Evolutionary conservation across 2,329 filamentous ascomycete species (phyloP), one percentile per base, ranked within the genome.

Genomic region (Boeremia lycopersici): DNA sequence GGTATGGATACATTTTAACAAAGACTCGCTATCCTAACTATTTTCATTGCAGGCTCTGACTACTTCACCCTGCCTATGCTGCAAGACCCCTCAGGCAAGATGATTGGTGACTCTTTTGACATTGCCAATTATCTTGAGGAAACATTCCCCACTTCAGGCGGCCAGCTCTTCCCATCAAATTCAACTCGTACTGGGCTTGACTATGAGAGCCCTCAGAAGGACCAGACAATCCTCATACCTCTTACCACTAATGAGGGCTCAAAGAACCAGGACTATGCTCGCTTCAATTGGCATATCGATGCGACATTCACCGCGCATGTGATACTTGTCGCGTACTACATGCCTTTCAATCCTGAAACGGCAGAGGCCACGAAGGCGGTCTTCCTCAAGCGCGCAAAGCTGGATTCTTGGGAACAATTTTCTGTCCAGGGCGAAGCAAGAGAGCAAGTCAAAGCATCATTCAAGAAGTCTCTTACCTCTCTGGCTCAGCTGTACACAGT

Each of bases 101-200:
- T 76, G 0, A 50, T 88, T 2, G 86, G 86, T 5, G 86, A 89
- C 72, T 84, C 85, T 2, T 86, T 87, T 64, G 86, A 88, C 47
- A 89, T 89, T 56, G 86, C 86, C 6, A 71, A 81, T 25, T 83
- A 87, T 62, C 76, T 89, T 2, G 79, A 88, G 23, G 71, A 78
- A 1, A 76, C 68, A 0, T 86, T 83, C 49, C 82, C 84, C 0
- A 53, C 70, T 28, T 68, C 77, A 0, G 79, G 79, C 1, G 74
- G 78, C 0, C 68, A 78, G 40, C 75, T 88, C 2, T 83, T 87
- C 61, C 80, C 80, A 0, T 42, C 69, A 0, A 67, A 73, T 34
- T 69, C 71, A 2, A 68, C 60, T 1, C 40, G 57, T 25, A 63
- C 53, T 40, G 70, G 57, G 6, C 73, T 83, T 13, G 77, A 80